Base-by-base conservation (phyloP, 306 rosid species). In the Dryas drummondii region DNA sequence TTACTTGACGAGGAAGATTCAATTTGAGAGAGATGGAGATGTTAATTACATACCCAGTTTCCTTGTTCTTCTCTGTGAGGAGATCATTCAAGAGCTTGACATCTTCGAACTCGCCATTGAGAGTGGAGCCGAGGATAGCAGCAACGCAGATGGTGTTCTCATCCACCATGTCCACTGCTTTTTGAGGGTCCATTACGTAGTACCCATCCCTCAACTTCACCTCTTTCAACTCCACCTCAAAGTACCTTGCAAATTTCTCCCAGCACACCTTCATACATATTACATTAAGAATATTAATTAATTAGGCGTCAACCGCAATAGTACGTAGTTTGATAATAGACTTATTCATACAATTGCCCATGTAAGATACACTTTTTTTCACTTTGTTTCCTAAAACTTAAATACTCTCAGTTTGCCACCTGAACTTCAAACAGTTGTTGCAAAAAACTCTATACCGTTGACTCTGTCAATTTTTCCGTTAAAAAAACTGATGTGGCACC, bases 241-340 rank as follows among this genome's bases (percentile, higher is more conserved):
- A 93, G 93, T 93, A 93, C 84, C 98, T 86, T 10, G 98, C 98
- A 55, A 93, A 93, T 86, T 93, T 93, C 90, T 93, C 97, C 98
- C 98, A 93, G 76, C 97, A 93, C 54, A 93, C 97, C 98, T 92
- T 71, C 11, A 62, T 32, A 1, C 37, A 32, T 32, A 32, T 22
- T 22, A 22, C 22, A 22, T 22, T 22, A 22, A 22, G 22, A 22
- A 22, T 22, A 22, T 22, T 22, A 22, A 22, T 22, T 22, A 22
- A 22, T 22, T 22, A 22, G 22, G 22, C 22, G 22, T 22, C 22
- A 22, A 22, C 22, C 22, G 22, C 22, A 22, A 22, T 22, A 22
- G 22, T 22, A 22, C 22, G 22, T 22, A 22, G 22, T 22, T 22
- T 22, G 22, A 22, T 22, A 22, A 22, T n/a, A n/a, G n/a, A n/a